A percentile compares a stretch with the other conserved stretches of the same genome.
phyloP scores from a whole-genome alignment of 345 rosid genomes.

The Brassica carinata region DNA sequence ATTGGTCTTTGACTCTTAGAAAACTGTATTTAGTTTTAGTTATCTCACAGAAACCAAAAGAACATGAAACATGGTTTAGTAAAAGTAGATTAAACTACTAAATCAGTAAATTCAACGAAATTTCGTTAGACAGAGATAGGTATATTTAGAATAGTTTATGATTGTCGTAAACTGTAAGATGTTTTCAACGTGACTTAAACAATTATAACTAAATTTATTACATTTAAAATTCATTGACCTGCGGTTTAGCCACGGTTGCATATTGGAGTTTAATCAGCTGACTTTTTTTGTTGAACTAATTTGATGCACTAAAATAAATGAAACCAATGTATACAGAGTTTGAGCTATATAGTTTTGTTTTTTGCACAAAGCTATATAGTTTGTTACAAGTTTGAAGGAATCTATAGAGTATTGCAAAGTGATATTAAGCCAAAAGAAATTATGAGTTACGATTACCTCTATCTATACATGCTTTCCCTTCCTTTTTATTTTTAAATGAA shows the following conservation, averaged over 20 bases:
- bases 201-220: no score
- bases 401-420: no score
- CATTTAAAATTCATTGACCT: not conserved
- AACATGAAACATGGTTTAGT: not conserved
- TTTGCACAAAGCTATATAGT: no score
- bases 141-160: not conserved
- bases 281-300: not conserved
- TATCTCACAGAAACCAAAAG: slow-evolving; percentile 3
- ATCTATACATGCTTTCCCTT: no score
- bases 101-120: not conserved
- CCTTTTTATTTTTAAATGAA: no score
- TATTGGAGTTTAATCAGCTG: not conserved
- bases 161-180: not conserved
- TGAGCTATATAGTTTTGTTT: no score
- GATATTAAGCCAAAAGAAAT: no score
- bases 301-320: no score
- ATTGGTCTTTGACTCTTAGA: not conserved
- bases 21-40: not conserved
- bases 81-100: not conserved
- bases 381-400: no score
- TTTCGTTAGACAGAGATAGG: not conserved
- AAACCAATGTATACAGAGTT: no score
- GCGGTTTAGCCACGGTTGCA: not conserved
- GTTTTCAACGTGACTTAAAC: not conserved
- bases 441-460: no score